Conservation (phyloP, 495 filamentous ascomycete genomes). For the Trichoderma erinaceum region DNA sequence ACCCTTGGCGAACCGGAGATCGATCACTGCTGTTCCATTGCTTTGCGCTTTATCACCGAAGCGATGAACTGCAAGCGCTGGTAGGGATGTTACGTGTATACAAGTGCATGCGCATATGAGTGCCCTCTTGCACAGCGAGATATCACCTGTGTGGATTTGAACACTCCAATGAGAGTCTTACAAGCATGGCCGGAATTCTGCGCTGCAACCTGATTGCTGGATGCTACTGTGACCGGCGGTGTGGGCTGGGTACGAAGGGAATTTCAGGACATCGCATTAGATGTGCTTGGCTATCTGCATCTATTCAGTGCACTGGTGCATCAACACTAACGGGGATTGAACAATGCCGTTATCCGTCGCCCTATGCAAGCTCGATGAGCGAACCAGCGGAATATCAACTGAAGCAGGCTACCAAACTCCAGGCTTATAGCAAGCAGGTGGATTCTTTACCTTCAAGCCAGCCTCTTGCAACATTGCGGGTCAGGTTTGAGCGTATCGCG, state of each 20-base stretch:
- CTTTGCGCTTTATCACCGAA: neutral
- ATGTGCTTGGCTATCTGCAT: neutral
- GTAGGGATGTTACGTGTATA: neutral
- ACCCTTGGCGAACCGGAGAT: conserved; percentile 8
- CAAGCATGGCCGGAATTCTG: neutral
- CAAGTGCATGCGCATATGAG: neutral
- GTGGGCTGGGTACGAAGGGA: neutral
- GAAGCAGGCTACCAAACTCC: neutral
- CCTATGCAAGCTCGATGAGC: neutral
- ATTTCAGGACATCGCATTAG: neutral
- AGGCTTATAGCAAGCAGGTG: neutral
- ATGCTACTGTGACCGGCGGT: neutral
- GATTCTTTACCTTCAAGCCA: neutral
- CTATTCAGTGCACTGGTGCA: neutral
- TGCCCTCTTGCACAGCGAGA: neutral
- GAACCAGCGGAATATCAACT: neutral
- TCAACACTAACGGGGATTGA: neutral
- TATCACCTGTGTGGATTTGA: too few species aligned
- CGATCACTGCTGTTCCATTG: neutral
- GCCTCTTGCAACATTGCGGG: neutral
- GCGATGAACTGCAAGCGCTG: neutral
- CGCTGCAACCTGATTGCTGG: neutral
- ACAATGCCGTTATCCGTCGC: neutral
- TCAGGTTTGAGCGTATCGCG: neutral
- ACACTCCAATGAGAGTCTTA: neutral